Percentiles rank a stretch among this genome's conserved stretches.
Conservation (phyloP, 176 grass and related monocot genomes). For the Aegilops umbellulata region DNA sequence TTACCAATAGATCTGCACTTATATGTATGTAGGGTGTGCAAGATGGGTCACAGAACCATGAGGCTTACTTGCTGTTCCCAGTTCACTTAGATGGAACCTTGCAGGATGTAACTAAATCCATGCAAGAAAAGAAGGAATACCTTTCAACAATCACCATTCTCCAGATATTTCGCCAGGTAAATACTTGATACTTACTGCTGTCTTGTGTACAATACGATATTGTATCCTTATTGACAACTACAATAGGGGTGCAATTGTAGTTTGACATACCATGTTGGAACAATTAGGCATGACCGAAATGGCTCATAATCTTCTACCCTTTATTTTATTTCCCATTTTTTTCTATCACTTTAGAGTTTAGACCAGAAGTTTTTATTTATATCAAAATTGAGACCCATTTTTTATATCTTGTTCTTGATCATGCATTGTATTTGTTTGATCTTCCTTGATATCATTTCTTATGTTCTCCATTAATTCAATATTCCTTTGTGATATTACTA, state of each 20-base stretch:
- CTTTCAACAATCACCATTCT: conserved; percentile 61
- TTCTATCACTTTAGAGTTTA: background rate
- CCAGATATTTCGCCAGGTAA: conserved; percentile 88
- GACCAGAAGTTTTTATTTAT: background rate
- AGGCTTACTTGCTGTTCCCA: conserved; percentile 89
- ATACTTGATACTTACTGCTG: conserved; percentile 25
- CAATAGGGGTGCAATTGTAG: background rate
- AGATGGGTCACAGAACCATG: conserved; percentile 64
- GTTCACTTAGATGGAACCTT: conserved; percentile 93
- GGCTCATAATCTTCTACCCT: background rate
- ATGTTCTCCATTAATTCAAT: background rate
- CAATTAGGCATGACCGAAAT: background rate
- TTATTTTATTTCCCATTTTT: background rate
- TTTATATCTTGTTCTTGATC: background rate
- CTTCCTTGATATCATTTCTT: background rate
- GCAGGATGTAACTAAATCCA: conserved; percentile 55
- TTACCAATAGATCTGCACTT: conserved; percentile 19
- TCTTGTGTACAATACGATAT: background rate
- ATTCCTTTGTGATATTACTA: background rate
- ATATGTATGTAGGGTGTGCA: conserved; percentile 58
- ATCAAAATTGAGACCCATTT: background rate
- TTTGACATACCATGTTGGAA: background rate
- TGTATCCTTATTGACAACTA: background rate
- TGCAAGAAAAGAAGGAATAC: conserved; percentile 71
- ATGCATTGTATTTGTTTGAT: background rate